These are phyloP conservation scores for Zychaea mexicana DNA, from an alignment of 371 early-diverging fungal genomes.

Conservation along the genomic window DNA sequence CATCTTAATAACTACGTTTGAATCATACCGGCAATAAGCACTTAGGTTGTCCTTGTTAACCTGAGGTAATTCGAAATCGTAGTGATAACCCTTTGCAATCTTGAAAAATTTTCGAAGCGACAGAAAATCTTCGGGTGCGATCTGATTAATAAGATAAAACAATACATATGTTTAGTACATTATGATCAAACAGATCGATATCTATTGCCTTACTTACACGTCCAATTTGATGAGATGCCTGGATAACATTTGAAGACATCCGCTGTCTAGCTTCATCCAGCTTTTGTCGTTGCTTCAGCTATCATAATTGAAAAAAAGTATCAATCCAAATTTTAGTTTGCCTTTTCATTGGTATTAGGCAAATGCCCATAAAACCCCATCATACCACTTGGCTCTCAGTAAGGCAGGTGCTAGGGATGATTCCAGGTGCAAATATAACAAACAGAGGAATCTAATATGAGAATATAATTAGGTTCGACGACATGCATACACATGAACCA, in stretches of 20 bases:
- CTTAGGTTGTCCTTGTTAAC: constrained; percentile 55
- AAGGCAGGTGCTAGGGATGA: constrained; percentile 67
- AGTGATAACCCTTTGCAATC: constrained; percentile 50
- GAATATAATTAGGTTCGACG: not conserved
- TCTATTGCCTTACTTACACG: not conserved
- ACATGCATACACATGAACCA: not conserved
- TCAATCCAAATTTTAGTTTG: too few relatives aligned
- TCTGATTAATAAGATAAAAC: constrained; percentile 32
- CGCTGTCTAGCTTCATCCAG: constrained; percentile 54
- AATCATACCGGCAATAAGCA: constrained; percentile 57
- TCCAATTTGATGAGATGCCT: constrained; percentile 13
- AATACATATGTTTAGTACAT: too few relatives aligned
- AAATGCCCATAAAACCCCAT: too few relatives aligned
- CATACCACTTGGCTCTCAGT: constrained; percentile 61
- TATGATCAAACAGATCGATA: too few relatives aligned
- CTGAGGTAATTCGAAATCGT: constrained; percentile 50
- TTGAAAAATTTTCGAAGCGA: constrained; percentile 41
- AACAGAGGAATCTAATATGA: constrained; percentile 54
- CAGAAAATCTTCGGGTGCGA: constrained; percentile 54
- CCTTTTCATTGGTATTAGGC: too few relatives aligned
- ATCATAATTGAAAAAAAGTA: not conserved
- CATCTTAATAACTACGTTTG: not conserved
- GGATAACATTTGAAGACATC: constrained; percentile 53
- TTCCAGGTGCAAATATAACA: constrained; percentile 60
- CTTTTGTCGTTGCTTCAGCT: constrained; percentile 62